Percentiles rank a stretch among this genome's conserved stretches.
These are phyloP conservation scores for Cercophora samala DNA, from an alignment of 495 filamentous ascomycete species.

Conservation along the genomic window DNA sequence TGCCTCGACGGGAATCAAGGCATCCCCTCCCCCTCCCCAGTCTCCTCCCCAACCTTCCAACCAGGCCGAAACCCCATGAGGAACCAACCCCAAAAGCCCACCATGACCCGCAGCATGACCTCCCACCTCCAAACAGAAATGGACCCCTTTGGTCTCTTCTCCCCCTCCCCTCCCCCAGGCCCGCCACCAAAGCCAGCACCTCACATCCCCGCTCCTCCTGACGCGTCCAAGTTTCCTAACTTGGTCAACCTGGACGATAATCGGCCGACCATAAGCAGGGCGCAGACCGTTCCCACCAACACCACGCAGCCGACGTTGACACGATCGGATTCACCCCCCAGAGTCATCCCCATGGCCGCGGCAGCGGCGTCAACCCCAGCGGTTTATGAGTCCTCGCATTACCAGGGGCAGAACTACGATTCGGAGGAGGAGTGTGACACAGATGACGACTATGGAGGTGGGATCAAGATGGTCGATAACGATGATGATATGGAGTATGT, in stretches of 20 bases:
- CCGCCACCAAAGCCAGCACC: constrained; percentile 6
- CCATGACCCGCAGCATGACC: neutral
- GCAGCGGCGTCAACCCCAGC: neutral
- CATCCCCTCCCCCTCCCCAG: neutral
- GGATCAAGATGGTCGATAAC: constrained; percentile 54
- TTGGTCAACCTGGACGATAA: neutral
- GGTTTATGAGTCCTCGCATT: neutral
- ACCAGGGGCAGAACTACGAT: constrained; percentile 22
- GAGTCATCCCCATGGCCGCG: neutral
- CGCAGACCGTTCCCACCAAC: neutral
- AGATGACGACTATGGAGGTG: constrained; percentile 42
- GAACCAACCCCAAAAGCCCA: neutral
- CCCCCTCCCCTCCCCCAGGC: constrained; percentile 5
- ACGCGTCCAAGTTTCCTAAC: neutral
- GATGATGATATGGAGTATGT: constrained; percentile 27
- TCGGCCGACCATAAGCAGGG: neutral
- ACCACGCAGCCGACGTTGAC: neutral
- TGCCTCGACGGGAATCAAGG: neutral
- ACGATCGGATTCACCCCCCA: neutral
- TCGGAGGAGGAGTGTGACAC: constrained; percentile 38
- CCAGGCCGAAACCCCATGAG: neutral
- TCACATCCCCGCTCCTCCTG: neutral
- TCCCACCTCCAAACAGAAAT: neutral
- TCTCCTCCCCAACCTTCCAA: neutral
- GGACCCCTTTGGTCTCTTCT: neutral